A percentile compares a stretch with the other conserved stretches of the same genome.
Conservation (phyloP, 2,329 filamentous ascomycete genomes). For the Trichophyton simii region DNA sequence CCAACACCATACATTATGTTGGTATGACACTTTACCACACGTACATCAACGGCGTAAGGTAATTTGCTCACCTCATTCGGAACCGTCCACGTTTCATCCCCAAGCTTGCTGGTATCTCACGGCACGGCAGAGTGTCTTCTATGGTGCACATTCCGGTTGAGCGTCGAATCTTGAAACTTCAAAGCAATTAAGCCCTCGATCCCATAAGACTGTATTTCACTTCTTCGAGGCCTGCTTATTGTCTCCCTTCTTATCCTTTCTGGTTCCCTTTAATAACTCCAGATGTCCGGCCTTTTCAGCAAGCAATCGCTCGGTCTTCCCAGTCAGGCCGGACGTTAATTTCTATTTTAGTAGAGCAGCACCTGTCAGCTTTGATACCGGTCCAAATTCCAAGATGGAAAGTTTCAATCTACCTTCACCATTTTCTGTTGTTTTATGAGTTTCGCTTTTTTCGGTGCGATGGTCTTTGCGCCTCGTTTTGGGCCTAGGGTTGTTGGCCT, state of each 20-base stretch:
- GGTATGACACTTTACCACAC: too few relatives aligned
- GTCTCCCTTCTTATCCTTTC: slow-evolving; percentile 38
- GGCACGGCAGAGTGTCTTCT: too few relatives aligned
- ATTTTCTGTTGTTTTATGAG: slow-evolving; percentile 50
- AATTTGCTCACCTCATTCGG: too few relatives aligned
- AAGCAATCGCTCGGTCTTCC: slow-evolving; percentile 54
- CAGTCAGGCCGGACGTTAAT: slow-evolving; percentile 48
- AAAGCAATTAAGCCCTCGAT: neutral
- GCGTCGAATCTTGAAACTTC: neutral
- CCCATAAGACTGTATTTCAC: neutral
- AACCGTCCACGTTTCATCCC: too few relatives aligned
- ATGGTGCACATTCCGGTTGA: too few relatives aligned
- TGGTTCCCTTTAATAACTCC: slow-evolving; percentile 54
- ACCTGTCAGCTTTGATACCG: slow-evolving; percentile 15
- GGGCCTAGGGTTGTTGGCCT: slow-evolving; percentile 30
- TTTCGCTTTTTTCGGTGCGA: slow-evolving; percentile 53
- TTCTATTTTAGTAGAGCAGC: slow-evolving; percentile 32
- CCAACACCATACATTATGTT: too few relatives aligned
- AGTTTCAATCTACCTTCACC: slow-evolving; percentile 40
- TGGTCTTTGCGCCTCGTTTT: slow-evolving; percentile 48
- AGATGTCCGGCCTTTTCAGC: slow-evolving; percentile 57
- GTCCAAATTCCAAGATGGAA: neutral
- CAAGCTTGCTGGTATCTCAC: too few relatives aligned
- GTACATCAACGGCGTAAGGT: too few relatives aligned
- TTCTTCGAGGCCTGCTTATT: slow-evolving; percentile 12